Percentiles rank a stretch among this genome's conserved stretches.
Evolutionary conservation across 2,329 filamentous ascomycete genomes (phyloP).

Genomic region (Mycosphaerelloides madeirae): DNA sequence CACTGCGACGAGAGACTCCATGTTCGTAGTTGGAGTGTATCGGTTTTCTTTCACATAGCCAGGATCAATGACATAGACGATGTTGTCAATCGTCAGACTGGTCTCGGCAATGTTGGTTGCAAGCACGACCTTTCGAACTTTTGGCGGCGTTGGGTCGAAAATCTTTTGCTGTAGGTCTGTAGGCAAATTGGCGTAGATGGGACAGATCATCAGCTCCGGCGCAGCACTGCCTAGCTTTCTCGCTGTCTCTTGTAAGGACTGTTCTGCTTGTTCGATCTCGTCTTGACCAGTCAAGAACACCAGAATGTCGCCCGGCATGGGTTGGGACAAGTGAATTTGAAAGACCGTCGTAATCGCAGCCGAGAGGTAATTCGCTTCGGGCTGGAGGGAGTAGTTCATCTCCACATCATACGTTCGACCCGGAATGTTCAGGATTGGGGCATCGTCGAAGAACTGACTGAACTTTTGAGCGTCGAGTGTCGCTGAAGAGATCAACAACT

Average conservation of each 20-base stretch:
- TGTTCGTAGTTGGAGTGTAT: slow-evolving; percentile 85
- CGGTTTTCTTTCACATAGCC: slow-evolving; percentile 95
- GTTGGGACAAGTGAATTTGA: slow-evolving; percentile 86
- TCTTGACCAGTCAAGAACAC: slow-evolving; percentile 95
- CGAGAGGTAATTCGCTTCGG: slow-evolving; percentile 88
- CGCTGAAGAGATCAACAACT: slow-evolving; percentile 85
- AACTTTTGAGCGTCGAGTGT: slow-evolving; percentile 95
- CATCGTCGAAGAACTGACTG: slow-evolving; percentile 82
- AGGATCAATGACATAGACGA: slow-evolving; percentile 92
- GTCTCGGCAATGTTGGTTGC: slow-evolving; percentile 98
- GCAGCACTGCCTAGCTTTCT: slow-evolving; percentile 80
- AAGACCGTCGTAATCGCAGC: slow-evolving; percentile 91
- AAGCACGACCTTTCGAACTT: slow-evolving; percentile 82
- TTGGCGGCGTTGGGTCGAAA: slow-evolving; percentile 84
- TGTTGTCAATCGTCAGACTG: slow-evolving; percentile 89
- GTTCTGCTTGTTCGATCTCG: slow-evolving; percentile 85
- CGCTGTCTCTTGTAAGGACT: slow-evolving; percentile 77
- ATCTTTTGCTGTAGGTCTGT: slow-evolving; percentile 89
- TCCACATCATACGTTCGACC: slow-evolving; percentile 85
- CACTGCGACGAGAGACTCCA: slow-evolving; percentile 86
- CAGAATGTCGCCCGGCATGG: slow-evolving; percentile 74
- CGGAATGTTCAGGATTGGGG: slow-evolving; percentile 91
- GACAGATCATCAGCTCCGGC: slow-evolving; percentile 82
- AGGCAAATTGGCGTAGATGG: slow-evolving; percentile 90
- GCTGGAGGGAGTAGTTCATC: slow-evolving; percentile 82